A percentile compares a stretch with the other conserved stretches of the same genome.
Conservation (phyloP, 2,329 filamentous ascomycete species). For the Beauveria rudraprayagi region DNA sequence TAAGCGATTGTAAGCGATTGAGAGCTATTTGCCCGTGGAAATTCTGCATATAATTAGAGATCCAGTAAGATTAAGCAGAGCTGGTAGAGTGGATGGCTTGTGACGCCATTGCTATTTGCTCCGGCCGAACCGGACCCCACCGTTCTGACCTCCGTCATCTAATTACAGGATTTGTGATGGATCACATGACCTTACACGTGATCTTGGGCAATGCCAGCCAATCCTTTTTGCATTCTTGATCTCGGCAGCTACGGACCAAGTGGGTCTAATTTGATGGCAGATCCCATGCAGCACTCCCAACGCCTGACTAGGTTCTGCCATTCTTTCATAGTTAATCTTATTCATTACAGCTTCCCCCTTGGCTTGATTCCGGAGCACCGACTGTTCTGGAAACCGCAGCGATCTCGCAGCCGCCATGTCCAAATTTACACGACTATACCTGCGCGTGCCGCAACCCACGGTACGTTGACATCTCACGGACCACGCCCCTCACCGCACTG, state of each 20-base stretch:
- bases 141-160: too few species aligned
- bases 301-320: not conserved
- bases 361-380: not conserved
- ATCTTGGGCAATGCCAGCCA: not conserved
- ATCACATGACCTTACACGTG: not conserved
- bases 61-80: not conserved
- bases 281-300: constrained; percentile 4
- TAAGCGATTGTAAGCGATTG: not conserved
- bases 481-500: not conserved
- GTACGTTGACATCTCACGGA: constrained; percentile 20
- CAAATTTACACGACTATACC: constrained; percentile 24
- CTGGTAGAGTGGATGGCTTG: not conserved
- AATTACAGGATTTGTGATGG: too few species aligned
- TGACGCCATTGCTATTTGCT: constrained; percentile 4
- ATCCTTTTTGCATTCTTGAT: not conserved
- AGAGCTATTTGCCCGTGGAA: not conserved
- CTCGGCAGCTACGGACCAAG: constrained; percentile 11
- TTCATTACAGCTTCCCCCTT: not conserved
- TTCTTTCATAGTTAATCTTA: not conserved
- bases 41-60: not conserved
- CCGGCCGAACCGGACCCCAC: not conserved
- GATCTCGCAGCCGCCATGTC: constrained; percentile 3
- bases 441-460: constrained; percentile 33
- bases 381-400: not conserved
- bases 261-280: constrained; percentile 11